Evolutionary conservation across 495 filamentous ascomycete species (phyloP), one percentile per base, ranked within the genome.

Genomic region (Penicillium diatomitis): DNA sequence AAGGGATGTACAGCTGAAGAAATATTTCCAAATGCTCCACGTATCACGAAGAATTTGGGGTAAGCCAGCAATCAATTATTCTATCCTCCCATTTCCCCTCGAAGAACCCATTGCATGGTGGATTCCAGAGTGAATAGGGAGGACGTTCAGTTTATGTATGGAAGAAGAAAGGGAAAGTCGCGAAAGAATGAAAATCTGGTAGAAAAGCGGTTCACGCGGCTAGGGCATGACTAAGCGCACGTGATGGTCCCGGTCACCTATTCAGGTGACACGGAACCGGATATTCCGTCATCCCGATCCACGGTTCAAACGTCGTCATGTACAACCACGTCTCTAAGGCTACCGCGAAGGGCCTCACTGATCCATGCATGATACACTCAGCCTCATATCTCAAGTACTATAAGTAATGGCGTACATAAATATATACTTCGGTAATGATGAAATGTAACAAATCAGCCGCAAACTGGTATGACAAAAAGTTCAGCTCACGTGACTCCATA

Each of bases 21-120:
- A 56, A 56, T 71, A 69, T 73, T 74, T 75, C 72, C 72, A 70
- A 68, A 73, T 62, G 63, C 71, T 73, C 71, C 71, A 75, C 59
- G 56, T 63, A 47, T 60, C 47, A 55, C 67, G 65, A 64, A 72
- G 72, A 65, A 56, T 70, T 63, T 61, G 70, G 72, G 72, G 72
- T 75, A 75, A 75, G 72, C 64, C 65, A 66, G 64, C 72, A 67
- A 48, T 41, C 51, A 49, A 37, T 69, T 55, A 47, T 38, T 74
- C 69, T 74, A 20, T 68, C 72, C 70, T 74, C 54, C 64, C 51
- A 58, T 75, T 75, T 74, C 72, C 72, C 72, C 70, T 73, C 69
- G 58, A 62, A 54, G 58, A 57, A 61, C 54, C 61, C 69, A 63
- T 71, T 65, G 62, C 59, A 57, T 61, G 52, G 53, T 62, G 65